A percentile compares a stretch with the other conserved stretches of the same genome.
phyloP scores from a whole-genome alignment of 768 basidiomycete species.

The Rhodotorula sphaerocarpa region DNA sequence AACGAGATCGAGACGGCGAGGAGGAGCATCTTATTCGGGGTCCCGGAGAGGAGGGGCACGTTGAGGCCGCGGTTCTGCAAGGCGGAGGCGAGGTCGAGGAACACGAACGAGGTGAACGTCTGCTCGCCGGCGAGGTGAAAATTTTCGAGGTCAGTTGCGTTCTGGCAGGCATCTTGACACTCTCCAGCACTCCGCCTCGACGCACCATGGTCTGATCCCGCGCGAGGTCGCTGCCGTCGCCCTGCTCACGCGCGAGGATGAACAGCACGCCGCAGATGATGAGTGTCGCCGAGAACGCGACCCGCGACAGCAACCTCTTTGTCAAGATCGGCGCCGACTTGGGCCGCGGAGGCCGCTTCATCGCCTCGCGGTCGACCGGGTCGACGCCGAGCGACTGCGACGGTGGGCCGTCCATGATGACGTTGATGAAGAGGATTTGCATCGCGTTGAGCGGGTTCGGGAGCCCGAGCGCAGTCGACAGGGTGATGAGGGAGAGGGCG shows the following conservation, averaged over 20 bases:
- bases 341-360: slow-evolving; percentile 83
- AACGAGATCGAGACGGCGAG: slow-evolving; percentile 80
- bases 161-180: too few relatives aligned
- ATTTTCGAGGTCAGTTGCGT: too few relatives aligned
- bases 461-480: slow-evolving; percentile 80
- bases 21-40: slow-evolving; percentile 81
- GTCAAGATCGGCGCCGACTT: slow-evolving; percentile 87
- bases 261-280: slow-evolving; percentile 84
- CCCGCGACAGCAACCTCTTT: slow-evolving; percentile 60
- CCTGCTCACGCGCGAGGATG: slow-evolving; percentile 71
- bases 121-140: slow-evolving; percentile 45
- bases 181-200: background rate
- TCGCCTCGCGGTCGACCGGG: slow-evolving; percentile 84
- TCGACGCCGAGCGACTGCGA: slow-evolving; percentile 81
- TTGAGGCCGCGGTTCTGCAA: slow-evolving; percentile 86
- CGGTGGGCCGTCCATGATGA: slow-evolving; percentile 68
- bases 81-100: slow-evolving; percentile 91
- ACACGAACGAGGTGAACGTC: slow-evolving; percentile 96
- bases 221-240: slow-evolving; percentile 71
- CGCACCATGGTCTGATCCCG: slow-evolving; percentile 94
- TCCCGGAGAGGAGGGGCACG: slow-evolving; percentile 55
- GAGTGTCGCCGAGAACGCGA: slow-evolving; percentile 84
- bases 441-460: slow-evolving; percentile 92
- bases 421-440: slow-evolving; percentile 97
- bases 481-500: slow-evolving; percentile 84